phyloP scores from a whole-genome alignment of 257 asterid species.

The Lavandula angustifolia region DNA sequence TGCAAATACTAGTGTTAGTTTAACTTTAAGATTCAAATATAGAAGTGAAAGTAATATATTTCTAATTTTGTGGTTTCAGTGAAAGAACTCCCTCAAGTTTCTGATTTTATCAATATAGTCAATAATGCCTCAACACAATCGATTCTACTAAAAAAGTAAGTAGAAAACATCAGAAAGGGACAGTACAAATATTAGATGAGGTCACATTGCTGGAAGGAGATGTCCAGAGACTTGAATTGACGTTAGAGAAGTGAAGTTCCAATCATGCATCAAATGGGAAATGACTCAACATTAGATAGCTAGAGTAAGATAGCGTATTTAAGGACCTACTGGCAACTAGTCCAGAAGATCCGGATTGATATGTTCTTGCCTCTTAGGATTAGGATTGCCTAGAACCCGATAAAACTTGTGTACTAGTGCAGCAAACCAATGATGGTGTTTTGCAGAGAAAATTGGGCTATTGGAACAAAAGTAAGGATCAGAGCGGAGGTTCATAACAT shows the following conservation, averaged over 20 bases:
- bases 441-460: too few species aligned
- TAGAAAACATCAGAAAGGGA: slow-evolving; percentile 21
- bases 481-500: too few species aligned
- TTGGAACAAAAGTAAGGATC: too few species aligned
- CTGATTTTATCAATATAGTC: slow-evolving; percentile 11
- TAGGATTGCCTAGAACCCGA: too few species aligned
- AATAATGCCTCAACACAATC: slow-evolving; percentile 20
- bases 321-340: slow-evolving; percentile 78
- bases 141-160: not conserved
- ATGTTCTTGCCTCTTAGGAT: too few species aligned
- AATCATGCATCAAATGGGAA: slow-evolving; percentile 26
- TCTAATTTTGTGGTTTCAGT: not conserved
- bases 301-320: slow-evolving; percentile 18
- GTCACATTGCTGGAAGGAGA: slow-evolving; percentile 8
- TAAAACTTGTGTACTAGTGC: too few species aligned
- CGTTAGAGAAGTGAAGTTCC: too few species aligned
- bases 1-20: not conserved
- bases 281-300: slow-evolving; percentile 30
- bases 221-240: slow-evolving; percentile 1
- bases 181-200: too few species aligned
- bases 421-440: too few species aligned
- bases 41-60: not conserved
- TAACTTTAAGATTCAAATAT: not conserved
- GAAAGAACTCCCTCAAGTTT: not conserved
- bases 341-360: too few species aligned